phyloP scores from a whole-genome alignment of 306 rosid species.

The Lathyrus aphaca region DNA sequence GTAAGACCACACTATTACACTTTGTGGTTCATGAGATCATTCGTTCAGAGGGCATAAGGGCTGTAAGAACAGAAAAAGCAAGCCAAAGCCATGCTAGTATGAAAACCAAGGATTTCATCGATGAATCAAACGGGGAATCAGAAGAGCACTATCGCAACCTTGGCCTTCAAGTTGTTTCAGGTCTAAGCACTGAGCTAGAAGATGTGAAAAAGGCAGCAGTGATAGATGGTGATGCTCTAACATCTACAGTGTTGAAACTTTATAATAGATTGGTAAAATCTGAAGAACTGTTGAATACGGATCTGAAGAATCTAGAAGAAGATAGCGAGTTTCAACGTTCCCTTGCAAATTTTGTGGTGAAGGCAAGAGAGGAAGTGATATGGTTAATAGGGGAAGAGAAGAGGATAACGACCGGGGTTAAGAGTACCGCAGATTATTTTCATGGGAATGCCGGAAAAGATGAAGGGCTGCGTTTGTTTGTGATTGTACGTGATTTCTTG shows the following conservation, averaged over 20 bases:
- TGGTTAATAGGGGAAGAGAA: conserved; percentile 69
- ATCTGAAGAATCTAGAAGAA: conserved; percentile 61
- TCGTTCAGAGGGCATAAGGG: conserved; percentile 79
- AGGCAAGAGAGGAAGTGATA: conserved; percentile 52
- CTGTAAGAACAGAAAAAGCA: conserved; percentile 49
- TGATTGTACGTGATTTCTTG: conserved; percentile 80
- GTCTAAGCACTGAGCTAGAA: conserved; percentile 66
- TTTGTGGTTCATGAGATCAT: conserved; percentile 94
- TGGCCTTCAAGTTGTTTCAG: conserved; percentile 78
- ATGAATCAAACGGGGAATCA: conserved; percentile 46
- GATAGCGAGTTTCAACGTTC: conserved; percentile 52
- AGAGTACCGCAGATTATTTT: conserved; percentile 78
- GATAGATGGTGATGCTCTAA: conserved; percentile 65
- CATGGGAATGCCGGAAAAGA: conserved; percentile 84
- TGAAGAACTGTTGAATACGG: conserved; percentile 49
- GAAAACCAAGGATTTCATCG: conserved; percentile 46
- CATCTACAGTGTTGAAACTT: conserved; percentile 53
- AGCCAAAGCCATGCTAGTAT: conserved; percentile 54
- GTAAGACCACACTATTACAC: conserved; percentile 82
- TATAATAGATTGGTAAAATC: conserved; percentile 43
- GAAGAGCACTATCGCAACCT: conserved; percentile 56
- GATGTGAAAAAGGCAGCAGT: conserved; percentile 76
- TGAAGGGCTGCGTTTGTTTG: conserved; percentile 83
- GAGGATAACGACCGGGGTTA: conserved; percentile 73
- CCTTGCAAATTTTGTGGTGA: conserved; percentile 54